Percentiles rank a stretch among this genome's conserved stretches.
phyloP scores from a whole-genome alignment of 1,284 basidiomycete species.

The Microbotryum saponariae region DNA sequence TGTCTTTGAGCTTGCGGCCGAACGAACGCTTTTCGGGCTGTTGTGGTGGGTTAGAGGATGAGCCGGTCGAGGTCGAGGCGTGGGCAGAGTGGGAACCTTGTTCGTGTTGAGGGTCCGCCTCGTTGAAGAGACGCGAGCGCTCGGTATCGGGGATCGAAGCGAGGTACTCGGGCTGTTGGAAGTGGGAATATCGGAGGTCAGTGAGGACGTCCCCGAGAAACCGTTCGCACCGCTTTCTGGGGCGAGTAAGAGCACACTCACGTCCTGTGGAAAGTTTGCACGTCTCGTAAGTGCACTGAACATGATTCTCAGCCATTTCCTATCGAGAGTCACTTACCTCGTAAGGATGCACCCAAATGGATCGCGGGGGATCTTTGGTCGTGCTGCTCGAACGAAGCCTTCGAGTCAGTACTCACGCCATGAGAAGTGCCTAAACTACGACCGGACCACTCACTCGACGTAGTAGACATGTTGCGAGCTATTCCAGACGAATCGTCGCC shows the following conservation, averaged over 20 bases:
- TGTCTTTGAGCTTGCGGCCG: conserved; percentile 38
- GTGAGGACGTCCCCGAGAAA: background rate
- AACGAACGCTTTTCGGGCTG: conserved; percentile 24
- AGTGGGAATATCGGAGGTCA: background rate
- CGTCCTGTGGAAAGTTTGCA: conserved; percentile 3
- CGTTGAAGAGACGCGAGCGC: background rate
- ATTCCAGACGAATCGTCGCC: background rate
- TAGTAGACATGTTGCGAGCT: conserved; percentile 22
- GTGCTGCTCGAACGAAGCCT: conserved; percentile 15
- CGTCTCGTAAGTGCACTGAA: background rate
- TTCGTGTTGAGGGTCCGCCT: background rate
- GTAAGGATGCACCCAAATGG: conserved; percentile 40
- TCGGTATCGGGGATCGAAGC: background rate
- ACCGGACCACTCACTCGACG: conserved; percentile 12
- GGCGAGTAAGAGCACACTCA: conserved; percentile 2
- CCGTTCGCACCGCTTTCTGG: no score
- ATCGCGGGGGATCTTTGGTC: conserved; percentile 36
- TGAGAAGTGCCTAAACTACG: no score
- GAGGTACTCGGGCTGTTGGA: background rate
- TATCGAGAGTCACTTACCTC: conserved; percentile 27
- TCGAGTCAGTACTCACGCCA: no score
- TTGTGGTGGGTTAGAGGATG: background rate
- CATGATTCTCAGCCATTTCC: background rate
- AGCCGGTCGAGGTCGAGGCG: background rate
- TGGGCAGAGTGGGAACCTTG: background rate